Base-by-base conservation (phyloP, 2,329 filamentous ascomycete species). In the Exophiala sp. region DNA sequence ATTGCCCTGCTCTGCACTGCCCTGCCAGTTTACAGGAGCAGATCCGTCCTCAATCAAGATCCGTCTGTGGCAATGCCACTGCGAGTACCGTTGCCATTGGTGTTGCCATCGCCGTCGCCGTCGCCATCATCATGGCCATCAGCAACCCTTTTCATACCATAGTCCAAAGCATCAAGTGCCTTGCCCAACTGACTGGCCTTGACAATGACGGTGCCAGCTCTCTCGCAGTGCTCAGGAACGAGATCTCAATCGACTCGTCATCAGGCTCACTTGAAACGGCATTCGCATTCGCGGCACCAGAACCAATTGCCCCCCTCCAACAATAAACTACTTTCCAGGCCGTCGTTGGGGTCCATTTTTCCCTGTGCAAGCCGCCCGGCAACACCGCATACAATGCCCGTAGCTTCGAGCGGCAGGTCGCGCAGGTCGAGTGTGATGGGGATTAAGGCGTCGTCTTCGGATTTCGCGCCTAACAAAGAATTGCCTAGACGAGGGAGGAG, bases 321-420 rank as follows among this genome's bases (percentile, higher is more conserved):
- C n/a, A n/a, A n/a, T n/a, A n/a, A n/a, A n/a, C n/a, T n/a, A n/a
- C n/a, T n/a, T n/a, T n/a, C n/a, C n/a, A n/a, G n/a, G n/a, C n/a
- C n/a, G n/a, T n/a, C n/a, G n/a, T n/a, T n/a, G 9, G 65, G 59
- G 71, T 71, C 34, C 47, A 74, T 69, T 66, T 88, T 83, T 39
- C 86, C 86, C 43, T 86, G 81, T 1, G 89, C 85, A 22, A 97
- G 74, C 47, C 82, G 79, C 21, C 89, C 88, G 0, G 91, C 90
- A 1, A 98, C 88, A 22, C 93, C 91, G 60, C 90, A 96, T 2
- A 98, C 88, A 50, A 98, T 96, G 18, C 91, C 91, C 0, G 90
- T 95, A 6, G 88, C 89, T 66, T 95, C 88, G 35, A 91, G 77
- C 0, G 91, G 87, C 34, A 97, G 72, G 35, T 81, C 81, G 16